Evolutionary conservation across 371 early-diverging fungal genomes (phyloP), one percentile per base, ranked within the genome.

Genomic region (Mortierella sp.): DNA sequence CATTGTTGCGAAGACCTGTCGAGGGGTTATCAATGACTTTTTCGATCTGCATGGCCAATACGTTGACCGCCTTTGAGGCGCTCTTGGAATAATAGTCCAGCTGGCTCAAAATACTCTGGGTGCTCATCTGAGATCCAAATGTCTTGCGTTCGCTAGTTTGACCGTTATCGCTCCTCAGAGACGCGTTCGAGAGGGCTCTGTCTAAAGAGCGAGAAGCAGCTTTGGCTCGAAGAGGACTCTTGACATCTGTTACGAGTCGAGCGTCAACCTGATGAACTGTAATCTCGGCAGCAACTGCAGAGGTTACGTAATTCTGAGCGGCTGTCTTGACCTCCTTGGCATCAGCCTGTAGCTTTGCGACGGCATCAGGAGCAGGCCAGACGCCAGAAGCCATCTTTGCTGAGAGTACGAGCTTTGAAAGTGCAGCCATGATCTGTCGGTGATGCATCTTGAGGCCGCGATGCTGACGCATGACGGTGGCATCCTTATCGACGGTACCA

Each of bases 361-460:
- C 90, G 3, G 95, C 88, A 75, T 94, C 94, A 1, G 94, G 90
- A 11, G 95, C 91, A 35, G 97, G 93, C 94, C 92, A 94, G 37
- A 94, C 89, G 16, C 94, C 90, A 1, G 95, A 86, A 5, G 95
- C 95, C 18, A 94, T 87, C 73, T 96, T 94, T n/a, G 97, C 91
- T 12, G 96, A 90, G 28, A 97, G 85, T 14, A 96, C 90, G 32
- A 98, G 84, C 64, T 94, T 94, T 37, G 94, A 93, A 59, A 97
- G 87, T 2, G 94, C 84, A 16, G 91, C 91, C 89, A 94, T 93
- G 70, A 97, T 90, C 43, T 92, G 90, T 0, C 93, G 89, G 79
- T 97, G 94, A 68, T 95, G 91, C 35, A 88, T 84, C 73, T 92
- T 88, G 32, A 97, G 86, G 22, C 88, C 78, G n/a, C 87, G 83